Evolutionary conservation across 116 monocot species (phyloP), one percentile per base, ranked within the genome.

Genomic region (Zostera marina): DNA sequence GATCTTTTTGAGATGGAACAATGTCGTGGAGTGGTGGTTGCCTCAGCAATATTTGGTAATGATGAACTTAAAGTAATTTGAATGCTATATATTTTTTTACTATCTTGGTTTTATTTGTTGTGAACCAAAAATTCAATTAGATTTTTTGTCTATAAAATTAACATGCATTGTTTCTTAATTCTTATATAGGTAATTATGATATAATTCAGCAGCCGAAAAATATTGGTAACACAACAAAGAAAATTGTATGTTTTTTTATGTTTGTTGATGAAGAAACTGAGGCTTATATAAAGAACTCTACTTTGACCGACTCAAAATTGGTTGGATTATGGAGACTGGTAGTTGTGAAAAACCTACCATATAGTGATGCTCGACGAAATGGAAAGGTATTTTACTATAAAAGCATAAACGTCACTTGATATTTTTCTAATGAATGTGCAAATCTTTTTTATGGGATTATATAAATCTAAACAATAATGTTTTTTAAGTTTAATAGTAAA

Each of bases 21-120:
- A 61, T 98, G 89, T 62, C 70, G 45, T 70, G 96, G 78, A 40
- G 64, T 98, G 41, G 76, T 98, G 38, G 86, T 98, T 51, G 96
- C 96, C 23, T 89, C 96, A 25, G 83, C 96, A 60, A 89, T 98
- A 72, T 89, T 98, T 72, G 96, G 90, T 96, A 74, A 22, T 17
- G 0, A 14, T 63, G 42, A 65, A 23, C 4, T 11, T 1, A 13
- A 26, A 57, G 16, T 45, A 47, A 46, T 47, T 26, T 61, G 24
- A 22, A 26, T 47, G 14, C 9, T 17, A 20, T 53, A 42, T 32
- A 5, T 32, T 32, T 32, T 32, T 32, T 32, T 5, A 32, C 0
- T 32, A 32, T 32, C 32, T 32, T 5, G 32, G 32, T 32, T 32
- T 3, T 32, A 32, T 32, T 32, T 32, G 32, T 5, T 3, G 32